These are phyloP conservation scores for Beauveria bassiana DNA, from an alignment of 2,329 filamentous ascomycete species.

Conservation along the genomic window DNA sequence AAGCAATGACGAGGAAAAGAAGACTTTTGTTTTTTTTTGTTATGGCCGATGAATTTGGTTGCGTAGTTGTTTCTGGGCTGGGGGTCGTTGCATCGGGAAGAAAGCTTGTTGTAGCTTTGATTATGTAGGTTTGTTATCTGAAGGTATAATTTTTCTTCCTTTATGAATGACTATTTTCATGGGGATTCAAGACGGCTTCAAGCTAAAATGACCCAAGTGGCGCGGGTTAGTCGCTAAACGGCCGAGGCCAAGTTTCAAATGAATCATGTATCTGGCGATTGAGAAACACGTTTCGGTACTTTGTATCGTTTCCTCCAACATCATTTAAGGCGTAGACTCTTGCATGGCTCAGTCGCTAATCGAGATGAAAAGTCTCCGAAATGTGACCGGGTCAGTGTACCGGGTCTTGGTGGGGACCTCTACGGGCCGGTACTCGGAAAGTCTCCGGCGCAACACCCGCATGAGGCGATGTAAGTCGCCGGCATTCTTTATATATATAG, in stretches of 20 bases:
- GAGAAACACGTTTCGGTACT: too few species aligned
- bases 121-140: neutral
- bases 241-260: too few species aligned
- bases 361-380: slow-evolving; percentile 6
- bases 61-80: neutral
- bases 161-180: neutral
- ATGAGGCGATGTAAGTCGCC: neutral
- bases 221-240: too few species aligned
- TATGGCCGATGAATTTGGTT: too few species aligned
- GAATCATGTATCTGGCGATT: too few species aligned
- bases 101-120: neutral
- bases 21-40: neutral
- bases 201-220: too few species aligned
- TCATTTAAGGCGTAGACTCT: neutral
- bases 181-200: neutral
- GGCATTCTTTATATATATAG: slow-evolving; percentile 2
- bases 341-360: neutral
- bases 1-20: slow-evolving; percentile 2
- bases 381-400: neutral
- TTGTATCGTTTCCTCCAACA: too few species aligned
- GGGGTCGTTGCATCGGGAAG: neutral
- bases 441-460: neutral
- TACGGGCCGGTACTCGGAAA: neutral
- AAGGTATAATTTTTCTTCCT: neutral
- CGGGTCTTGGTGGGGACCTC: neutral